phyloP scores from a whole-genome alignment of 2,329 filamentous ascomycete species.

The Incumbomyces lentus region DNA sequence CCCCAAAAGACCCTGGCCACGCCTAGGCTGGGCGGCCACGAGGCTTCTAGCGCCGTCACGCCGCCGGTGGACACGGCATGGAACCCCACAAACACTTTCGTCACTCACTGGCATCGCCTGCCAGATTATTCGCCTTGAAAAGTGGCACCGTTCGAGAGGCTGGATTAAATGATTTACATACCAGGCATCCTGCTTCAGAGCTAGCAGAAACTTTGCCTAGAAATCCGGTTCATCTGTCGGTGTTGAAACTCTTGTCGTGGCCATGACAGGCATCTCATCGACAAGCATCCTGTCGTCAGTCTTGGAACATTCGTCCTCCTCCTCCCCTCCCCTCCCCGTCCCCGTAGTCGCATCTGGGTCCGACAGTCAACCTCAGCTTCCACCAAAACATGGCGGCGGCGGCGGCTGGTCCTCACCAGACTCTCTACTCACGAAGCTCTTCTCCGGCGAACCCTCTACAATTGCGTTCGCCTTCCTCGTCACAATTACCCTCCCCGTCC shows the following conservation, averaged over 20 bases:
- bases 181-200: too few relatives aligned
- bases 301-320: background rate
- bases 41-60: too few relatives aligned
- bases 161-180: too few relatives aligned
- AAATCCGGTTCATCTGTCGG: too few relatives aligned
- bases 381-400: background rate
- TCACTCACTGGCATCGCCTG: too few relatives aligned
- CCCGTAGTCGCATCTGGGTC: background rate
- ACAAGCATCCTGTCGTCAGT: background rate
- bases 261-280: background rate
- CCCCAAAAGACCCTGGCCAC: too few relatives aligned
- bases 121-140: too few relatives aligned
- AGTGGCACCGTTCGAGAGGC: too few relatives aligned
- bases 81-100: too few relatives aligned
- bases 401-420: constrained; percentile 30
- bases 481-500: constrained; percentile 60
- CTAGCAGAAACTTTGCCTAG: too few relatives aligned
- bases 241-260: background rate
- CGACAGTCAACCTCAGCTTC: background rate
- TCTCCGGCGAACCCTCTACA: constrained; percentile 32
- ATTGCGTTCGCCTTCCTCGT: constrained; percentile 61
- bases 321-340: background rate
- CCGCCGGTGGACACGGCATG: too few relatives aligned
- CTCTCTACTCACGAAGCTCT: constrained; percentile 31
- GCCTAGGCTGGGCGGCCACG: too few relatives aligned